Conservation (phyloP, 176 grass and related monocot species). For the Tillandsia leiboldiana region DNA sequence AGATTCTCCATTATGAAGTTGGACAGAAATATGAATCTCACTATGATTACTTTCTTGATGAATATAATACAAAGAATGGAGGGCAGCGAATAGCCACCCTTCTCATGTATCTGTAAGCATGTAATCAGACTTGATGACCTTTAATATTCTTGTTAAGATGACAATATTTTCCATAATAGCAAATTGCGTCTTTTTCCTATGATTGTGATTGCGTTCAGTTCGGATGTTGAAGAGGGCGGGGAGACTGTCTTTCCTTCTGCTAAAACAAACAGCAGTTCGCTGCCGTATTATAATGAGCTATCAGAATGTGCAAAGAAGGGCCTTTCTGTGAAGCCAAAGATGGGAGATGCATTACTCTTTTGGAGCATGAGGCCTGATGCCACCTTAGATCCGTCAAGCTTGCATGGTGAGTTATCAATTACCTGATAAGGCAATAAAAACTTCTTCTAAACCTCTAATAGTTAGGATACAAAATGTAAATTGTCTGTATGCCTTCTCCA, state of each 20-base stretch:
- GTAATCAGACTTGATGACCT: neutral
- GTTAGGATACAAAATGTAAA: neutral
- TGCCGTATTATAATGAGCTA: constrained; percentile 62
- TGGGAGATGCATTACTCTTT: constrained; percentile 95
- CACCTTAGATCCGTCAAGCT: constrained; percentile 61
- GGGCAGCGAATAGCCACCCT: constrained; percentile 87
- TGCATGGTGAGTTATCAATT: constrained; percentile 62
- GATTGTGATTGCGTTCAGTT: constrained; percentile 43
- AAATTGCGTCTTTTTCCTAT: constrained; percentile 19
- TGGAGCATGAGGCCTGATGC: constrained; percentile 98
- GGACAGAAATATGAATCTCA: constrained; percentile 95
- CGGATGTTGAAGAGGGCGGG: constrained; percentile 96
- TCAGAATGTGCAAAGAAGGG: constrained; percentile 77
- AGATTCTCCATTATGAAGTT: constrained; percentile 96
- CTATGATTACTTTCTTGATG: constrained; percentile 92
- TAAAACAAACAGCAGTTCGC: constrained; percentile 70
- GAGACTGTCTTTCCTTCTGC: constrained; percentile 79
- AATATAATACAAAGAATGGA: constrained; percentile 83
- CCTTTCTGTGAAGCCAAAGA: constrained; percentile 84
- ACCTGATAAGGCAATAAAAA: neutral
- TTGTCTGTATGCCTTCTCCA: neutral
- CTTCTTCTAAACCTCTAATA: neutral
- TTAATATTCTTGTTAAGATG: neutral
- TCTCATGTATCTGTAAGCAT: constrained; percentile 99
- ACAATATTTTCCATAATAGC: neutral